Conservation (phyloP, 441 rosid genomes). For the Gossypium davidsonii region DNA sequence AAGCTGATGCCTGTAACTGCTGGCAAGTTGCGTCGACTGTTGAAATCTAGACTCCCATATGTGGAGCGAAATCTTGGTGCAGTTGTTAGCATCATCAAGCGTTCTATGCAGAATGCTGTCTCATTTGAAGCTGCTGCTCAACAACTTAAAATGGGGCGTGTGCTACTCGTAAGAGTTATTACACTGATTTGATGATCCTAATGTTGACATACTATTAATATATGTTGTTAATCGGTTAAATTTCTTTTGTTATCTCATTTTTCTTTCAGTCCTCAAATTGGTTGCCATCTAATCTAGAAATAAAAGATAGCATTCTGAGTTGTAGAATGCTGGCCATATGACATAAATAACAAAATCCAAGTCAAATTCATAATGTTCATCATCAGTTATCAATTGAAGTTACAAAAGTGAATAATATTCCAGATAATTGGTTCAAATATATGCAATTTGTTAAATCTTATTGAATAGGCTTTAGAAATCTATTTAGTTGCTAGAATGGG, state of each 20-base stretch:
- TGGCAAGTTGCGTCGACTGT: constrained; percentile 44
- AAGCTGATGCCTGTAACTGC: constrained; percentile 71
- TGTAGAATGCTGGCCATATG: not conserved
- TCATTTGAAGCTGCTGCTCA: constrained; percentile 60
- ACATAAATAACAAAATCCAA: not conserved
- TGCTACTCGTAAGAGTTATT: constrained; percentile 40
- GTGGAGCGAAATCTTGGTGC: constrained; percentile 56
- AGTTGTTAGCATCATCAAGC: constrained; percentile 52
- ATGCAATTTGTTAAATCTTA: not conserved
- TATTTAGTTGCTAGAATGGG: not conserved
- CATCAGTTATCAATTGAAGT: not conserved
- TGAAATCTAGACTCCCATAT: constrained; percentile 67
- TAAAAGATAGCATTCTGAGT: not conserved
- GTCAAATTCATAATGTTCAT: not conserved
- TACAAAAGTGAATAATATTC: not conserved
- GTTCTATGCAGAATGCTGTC: constrained; percentile 59
- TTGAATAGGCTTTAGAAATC: not conserved
- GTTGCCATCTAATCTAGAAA: not conserved
- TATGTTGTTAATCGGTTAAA: not conserved
- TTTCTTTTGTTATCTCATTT: not conserved
- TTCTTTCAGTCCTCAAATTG: constrained; percentile 2
- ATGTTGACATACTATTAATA: not conserved
- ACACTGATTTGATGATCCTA: not conserved
- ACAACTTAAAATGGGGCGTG: constrained; percentile 36
- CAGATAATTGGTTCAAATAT: not conserved